Percentiles rank a stretch among this genome's conserved stretches.
phyloP scores from a whole-genome alignment of 2,329 filamentous ascomycete genomes.

The Epichloe glyceriae region DNA sequence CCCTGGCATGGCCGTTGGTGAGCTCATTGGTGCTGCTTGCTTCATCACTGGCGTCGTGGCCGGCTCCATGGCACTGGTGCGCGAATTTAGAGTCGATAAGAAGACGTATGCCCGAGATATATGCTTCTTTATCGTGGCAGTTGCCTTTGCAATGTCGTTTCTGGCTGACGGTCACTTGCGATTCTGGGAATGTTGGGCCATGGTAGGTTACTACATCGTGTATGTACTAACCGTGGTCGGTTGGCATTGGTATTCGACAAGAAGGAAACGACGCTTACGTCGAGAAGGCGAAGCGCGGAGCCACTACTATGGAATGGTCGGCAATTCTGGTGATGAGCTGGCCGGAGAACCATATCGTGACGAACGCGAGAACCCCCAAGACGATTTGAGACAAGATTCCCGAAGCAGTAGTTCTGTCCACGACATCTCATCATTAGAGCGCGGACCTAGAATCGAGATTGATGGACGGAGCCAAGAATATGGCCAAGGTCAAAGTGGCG shows the following conservation, averaged over 20 bases:
- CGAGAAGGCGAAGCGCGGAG: conserved; percentile 61
- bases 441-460: conserved; percentile 34
- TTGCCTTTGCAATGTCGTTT: conserved; percentile 77
- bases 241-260: conserved; percentile 79
- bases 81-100: conserved; percentile 81
- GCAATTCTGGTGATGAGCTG: conserved; percentile 38
- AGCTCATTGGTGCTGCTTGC: conserved; percentile 84
- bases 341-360: conserved; percentile 49
- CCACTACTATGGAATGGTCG: conserved; percentile 51
- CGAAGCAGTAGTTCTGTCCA: conserved; percentile 8
- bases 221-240: conserved; percentile 80
- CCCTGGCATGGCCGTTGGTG: conserved; percentile 90
- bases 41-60: conserved; percentile 96
- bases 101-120: conserved; percentile 88
- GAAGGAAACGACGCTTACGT: conserved; percentile 44
- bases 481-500: conserved; percentile 19
- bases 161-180: conserved; percentile 72
- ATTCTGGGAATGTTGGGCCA: conserved; percentile 77
- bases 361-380: conserved; percentile 29
- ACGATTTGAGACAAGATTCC: conserved; percentile 8
- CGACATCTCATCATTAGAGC: conserved; percentile 32
- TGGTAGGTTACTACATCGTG: conserved; percentile 84
- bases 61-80: conserved; percentile 92
- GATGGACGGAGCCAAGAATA: conserved; percentile 21
- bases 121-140: conserved; percentile 78